phyloP scores from a whole-genome alignment of 1,284 basidiomycete species.

The Leccinum proximum region DNA sequence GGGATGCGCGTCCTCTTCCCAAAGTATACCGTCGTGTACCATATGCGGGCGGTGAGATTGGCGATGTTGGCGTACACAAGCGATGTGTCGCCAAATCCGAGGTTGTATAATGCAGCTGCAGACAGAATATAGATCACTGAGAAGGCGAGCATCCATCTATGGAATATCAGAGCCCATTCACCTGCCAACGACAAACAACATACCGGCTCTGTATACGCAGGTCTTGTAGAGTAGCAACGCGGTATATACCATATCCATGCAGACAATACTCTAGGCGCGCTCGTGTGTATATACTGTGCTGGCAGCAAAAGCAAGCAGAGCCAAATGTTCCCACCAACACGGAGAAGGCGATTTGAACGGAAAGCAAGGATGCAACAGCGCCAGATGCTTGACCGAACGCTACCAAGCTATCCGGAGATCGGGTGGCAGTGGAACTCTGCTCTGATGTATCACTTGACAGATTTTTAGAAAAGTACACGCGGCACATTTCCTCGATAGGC shows the following conservation, averaged over 20 bases:
- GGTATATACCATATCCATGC: constrained; percentile 89
- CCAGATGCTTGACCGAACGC: constrained; percentile 36
- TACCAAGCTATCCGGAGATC: constrained; percentile 1
- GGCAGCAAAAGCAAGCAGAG: constrained; percentile 74
- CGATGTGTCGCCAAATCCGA: constrained; percentile 61
- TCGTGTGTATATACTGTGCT: constrained; percentile 63
- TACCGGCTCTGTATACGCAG: constrained; percentile 63
- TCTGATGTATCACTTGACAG: constrained; percentile 33
- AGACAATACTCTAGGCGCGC: constrained; percentile 69
- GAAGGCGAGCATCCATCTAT: constrained; percentile 68
- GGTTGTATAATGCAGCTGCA: constrained; percentile 47
- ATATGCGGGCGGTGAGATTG: constrained; percentile 58
- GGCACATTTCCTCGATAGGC: constrained; percentile 88
- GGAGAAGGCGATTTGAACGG: constrained; percentile 66
- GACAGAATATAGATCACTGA: constrained; percentile 57
- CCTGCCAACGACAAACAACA: constrained; percentile 22
- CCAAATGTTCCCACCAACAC: constrained; percentile 74
- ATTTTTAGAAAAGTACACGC: constrained; percentile 82
- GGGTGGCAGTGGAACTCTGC: not conserved
- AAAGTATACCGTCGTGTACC: constrained; percentile 46
- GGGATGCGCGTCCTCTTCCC: constrained; percentile 19
- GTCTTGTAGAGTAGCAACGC: constrained; percentile 59
- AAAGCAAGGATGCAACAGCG: constrained; percentile 54
- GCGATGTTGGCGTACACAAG: constrained; percentile 74
- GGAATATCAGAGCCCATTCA: constrained; percentile 2